Evolutionary conservation across 2,329 filamentous ascomycete species (phyloP), one percentile per base, ranked within the genome.

Genomic region (Diaporthe destruens): DNA sequence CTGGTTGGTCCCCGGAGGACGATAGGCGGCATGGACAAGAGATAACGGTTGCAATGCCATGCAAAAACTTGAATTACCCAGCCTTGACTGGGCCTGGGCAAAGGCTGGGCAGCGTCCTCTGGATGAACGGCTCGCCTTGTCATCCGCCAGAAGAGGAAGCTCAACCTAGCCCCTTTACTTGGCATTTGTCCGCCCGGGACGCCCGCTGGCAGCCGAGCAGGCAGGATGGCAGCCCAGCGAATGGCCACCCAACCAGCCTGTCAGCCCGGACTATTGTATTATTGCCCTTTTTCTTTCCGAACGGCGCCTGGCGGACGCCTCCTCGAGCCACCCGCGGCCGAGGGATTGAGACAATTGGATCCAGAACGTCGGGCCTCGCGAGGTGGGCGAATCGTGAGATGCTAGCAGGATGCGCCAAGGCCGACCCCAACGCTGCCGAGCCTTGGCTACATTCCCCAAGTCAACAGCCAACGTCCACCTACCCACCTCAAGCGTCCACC

Each of bases 21-120:
- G 61, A 66, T 53, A 39, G 61, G 61, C 47, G 29, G 61, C 47
- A 53, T 49, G 47, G 61, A 66, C 61, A 53, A 66, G 61, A 66
- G 61, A 66, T 66, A 66, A 66, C 61, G 32, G 61, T 66, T 66
- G 61, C 61, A 66, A 53, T 66, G 61, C 61, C 61, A 53, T 66
- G 61, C 47, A 66, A 66, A 66, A 53, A 66, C 29, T 66, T 66
- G 61, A 53, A 66, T 53, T 66, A 39, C 61, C 32, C 61, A 66
- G 61, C 61, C 61, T 66, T 51, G 61, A 51, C 32, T 53, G 32
- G 32, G 61, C 44, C 61, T 66, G 44, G 61, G 61, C 61, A 66
- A 66, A 66, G 61, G 61, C 61, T 66, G 7, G 61, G 61, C 61
- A 36, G 47, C 61, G 61, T 66, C 61, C 61, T 53, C 39, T 32